Base-by-base conservation (phyloP, 1,284 basidiomycete genomes). In the Leccinum fallax region DNA sequence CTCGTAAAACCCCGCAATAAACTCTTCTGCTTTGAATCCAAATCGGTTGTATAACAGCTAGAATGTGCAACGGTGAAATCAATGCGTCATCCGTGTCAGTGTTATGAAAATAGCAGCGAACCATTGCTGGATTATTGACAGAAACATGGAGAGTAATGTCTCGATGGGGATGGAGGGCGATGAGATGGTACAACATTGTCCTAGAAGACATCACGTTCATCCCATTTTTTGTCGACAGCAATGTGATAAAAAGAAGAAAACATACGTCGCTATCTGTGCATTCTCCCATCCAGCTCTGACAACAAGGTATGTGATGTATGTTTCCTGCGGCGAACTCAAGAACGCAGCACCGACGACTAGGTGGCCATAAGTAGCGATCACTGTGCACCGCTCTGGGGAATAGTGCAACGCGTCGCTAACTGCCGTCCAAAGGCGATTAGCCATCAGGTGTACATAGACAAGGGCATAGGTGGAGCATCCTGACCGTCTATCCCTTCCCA, bases 1-100 rank as follows among this genome's bases (percentile, higher is more conserved):
- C 53, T 90, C 87, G 65, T 92, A 93, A 67, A 93, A 93, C 19
- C 88, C 89, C 30, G 84, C 84, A 40, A 93, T 81, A 66, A 92
- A 92, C 70, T 90, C 89, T 73, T 92, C 90, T 0, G 89, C 88
- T 69, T 93, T 93, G 81, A 93, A 92, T 19, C 91, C 91, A 67
- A 93, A 92, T 58, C 85, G 85, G 65, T 93, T 92, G 74, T 93
- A 93, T 15, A 92, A 71, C 5, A 92, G 76, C 90, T 92, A 60
- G 38, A 34, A 38, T 5, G 63, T 6, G 56, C n/a, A 43, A 53
- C 28, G 55, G 46, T 28, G 46, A 4, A 28, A 13, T 40, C 11
- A 57, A 21, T 26, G 28, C 28, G 28, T 28, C 28, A 28, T 28
- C 28, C 28, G 28, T 28, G 28, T 1, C 28, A 28, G 28, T 28